phyloP scores from a whole-genome alignment of 225 moss, liverwort and hornwort genomes.

The Bryoerythrophyllum caledonicum region DNA sequence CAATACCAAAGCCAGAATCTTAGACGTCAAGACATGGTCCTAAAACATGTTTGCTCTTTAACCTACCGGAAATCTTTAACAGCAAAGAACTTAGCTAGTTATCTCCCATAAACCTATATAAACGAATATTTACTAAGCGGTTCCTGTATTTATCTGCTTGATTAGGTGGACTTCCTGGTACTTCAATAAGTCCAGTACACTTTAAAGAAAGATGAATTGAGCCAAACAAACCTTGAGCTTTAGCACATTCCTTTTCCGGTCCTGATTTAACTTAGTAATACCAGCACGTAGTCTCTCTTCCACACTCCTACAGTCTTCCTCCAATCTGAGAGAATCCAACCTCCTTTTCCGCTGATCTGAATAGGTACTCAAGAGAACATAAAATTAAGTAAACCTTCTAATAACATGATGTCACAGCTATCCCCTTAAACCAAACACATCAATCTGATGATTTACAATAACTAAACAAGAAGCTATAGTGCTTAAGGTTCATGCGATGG shows the following conservation, averaged over 20 bases:
- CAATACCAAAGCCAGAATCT: constrained; percentile 26
- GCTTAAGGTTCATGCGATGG: constrained; percentile 1
- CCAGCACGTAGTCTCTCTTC: constrained; percentile 60
- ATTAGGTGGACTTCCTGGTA: background rate
- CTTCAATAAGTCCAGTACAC: background rate
- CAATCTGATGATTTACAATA: background rate
- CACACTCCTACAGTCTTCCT: constrained; percentile 65
- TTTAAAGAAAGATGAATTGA: constrained; percentile 9
- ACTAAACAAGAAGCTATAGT: constrained; percentile 2
- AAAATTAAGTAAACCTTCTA: background rate
- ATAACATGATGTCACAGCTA: background rate
- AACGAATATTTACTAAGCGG: background rate
- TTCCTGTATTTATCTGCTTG: background rate
- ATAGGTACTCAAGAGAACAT: constrained; percentile 22
- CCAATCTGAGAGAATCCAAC: constrained; percentile 41
- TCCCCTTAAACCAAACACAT: constrained; percentile 9
- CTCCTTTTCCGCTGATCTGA: constrained; percentile 72
- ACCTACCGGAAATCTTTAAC: constrained; percentile 4
- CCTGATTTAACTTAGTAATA: constrained; percentile 51
- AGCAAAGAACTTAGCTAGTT: constrained; percentile 7
- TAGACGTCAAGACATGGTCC: constrained; percentile 13
- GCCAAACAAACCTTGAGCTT: constrained; percentile 61
- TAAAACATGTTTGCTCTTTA: constrained; percentile 9
- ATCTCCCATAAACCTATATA: constrained; percentile 7
- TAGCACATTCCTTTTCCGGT: constrained; percentile 68